phyloP scores from a whole-genome alignment of 2,329 filamentous ascomycete genomes.

The Elsinoe australis region DNA sequence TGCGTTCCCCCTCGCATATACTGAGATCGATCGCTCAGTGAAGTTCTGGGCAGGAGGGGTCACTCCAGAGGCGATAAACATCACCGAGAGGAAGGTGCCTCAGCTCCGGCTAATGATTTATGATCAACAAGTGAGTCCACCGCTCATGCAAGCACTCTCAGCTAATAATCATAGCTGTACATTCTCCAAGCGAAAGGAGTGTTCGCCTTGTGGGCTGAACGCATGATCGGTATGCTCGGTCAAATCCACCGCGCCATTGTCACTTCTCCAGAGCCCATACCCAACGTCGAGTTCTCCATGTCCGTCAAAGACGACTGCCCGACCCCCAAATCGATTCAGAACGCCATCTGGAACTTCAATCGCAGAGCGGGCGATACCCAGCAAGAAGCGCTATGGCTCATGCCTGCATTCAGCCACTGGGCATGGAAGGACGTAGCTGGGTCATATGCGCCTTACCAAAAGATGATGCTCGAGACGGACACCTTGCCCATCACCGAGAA shows the following conservation, averaged over 20 bases:
- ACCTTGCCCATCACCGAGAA: background rate
- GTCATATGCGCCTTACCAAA: slow-evolving; percentile 9
- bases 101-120: slow-evolving; percentile 15
- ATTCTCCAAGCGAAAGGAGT: slow-evolving; percentile 16
- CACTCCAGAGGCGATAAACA: slow-evolving; percentile 2
- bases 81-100: slow-evolving; percentile 16
- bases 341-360: slow-evolving; percentile 23
- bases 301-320: slow-evolving; percentile 35
- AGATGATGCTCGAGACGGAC: slow-evolving; percentile 9
- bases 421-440: slow-evolving; percentile 31
- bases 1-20: slow-evolving; percentile 26
- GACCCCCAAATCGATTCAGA: slow-evolving; percentile 15
- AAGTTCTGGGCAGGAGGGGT: slow-evolving; percentile 20
- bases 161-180: slow-evolving; percentile 7
- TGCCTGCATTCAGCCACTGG: slow-evolving; percentile 48
- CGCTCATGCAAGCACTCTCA: background rate
- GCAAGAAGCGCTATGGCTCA: slow-evolving; percentile 41
- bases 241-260: slow-evolving; percentile 42
- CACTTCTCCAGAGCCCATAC: slow-evolving; percentile 35
- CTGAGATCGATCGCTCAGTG: slow-evolving; percentile 26
- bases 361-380: slow-evolving; percentile 24
- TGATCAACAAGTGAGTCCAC: slow-evolving; percentile 18
- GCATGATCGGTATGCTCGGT: slow-evolving; percentile 27
- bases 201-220: slow-evolving; percentile 13
- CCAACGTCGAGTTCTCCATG: slow-evolving; percentile 48